These are phyloP conservation scores for Sclerotinia sclerotiorum DNA, from an alignment of 2,329 filamentous ascomycete genomes.

Conservation along the genomic window DNA sequence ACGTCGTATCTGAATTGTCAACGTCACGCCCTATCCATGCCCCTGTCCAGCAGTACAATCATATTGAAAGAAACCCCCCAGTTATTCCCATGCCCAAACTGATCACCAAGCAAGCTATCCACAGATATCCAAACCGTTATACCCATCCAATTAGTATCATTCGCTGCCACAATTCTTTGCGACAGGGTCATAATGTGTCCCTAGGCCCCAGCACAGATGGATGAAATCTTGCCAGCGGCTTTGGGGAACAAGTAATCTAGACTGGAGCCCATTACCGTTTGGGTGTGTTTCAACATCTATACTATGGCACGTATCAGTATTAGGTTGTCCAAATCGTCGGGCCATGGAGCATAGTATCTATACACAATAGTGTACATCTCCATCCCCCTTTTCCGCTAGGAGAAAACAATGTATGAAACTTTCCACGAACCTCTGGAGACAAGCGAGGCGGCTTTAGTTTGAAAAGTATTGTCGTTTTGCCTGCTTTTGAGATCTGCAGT, in stretches of 20 bases:
- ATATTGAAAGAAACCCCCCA: too few relatives aligned
- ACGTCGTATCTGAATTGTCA: not conserved
- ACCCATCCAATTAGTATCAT: not conserved
- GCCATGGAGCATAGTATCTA: not conserved
- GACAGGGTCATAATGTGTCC: not conserved
- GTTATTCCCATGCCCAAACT: not conserved
- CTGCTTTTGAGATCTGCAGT: not conserved
- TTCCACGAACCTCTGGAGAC: not conserved
- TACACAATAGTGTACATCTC: not conserved
- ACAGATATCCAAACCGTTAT: not conserved
- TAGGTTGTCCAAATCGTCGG: not conserved
- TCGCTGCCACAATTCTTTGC: not conserved
- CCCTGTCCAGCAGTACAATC: not conserved
- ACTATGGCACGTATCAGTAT: not conserved
- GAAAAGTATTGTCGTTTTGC: not conserved
- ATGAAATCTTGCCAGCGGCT: conserved; percentile 10
- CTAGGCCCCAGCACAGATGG: conserved; percentile 1
- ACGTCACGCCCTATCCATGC: not conserved
- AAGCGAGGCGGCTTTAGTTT: not conserved
- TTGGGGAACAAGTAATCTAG: not conserved
- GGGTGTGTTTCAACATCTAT: not conserved
- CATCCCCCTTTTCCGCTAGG: not conserved
- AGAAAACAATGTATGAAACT: not conserved
- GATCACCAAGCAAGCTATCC: not conserved
- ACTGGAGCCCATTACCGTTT: not conserved